Evolutionary conservation across 148 eudicot species (phyloP).

Genomic region (Chenopodium formosanum): DNA sequence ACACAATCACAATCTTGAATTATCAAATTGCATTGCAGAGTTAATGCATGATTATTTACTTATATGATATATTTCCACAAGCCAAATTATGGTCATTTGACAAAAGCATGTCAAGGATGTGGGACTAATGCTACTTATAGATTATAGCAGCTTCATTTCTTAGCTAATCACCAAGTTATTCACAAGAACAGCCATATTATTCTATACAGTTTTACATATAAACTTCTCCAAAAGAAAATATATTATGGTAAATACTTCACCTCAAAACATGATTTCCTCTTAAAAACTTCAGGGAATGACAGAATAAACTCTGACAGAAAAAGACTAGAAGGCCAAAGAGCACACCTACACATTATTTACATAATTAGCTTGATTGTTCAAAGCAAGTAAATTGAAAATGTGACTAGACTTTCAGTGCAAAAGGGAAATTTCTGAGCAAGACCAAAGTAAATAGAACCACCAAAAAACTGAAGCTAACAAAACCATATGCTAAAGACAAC

Average conservation of each 20-base stretch:
- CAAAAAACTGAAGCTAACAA: neutral
- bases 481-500: neutral
- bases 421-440: neutral
- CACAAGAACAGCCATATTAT: neutral
- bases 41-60: neutral
- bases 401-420: neutral
- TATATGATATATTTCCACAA: neutral
- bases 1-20: neutral
- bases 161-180: neutral
- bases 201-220: neutral
- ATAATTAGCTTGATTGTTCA: conserved; percentile 14
- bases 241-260: conserved; percentile 37
- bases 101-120: neutral
- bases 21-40: neutral
- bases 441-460: conserved; percentile 7
- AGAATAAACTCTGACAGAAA: conserved; percentile 90
- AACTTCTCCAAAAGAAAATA: neutral
- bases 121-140: neutral
- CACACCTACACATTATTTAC: conserved; percentile 52
- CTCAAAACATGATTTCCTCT: conserved; percentile 77
- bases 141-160: neutral
- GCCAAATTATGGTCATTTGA: neutral
- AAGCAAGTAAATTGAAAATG: neutral
- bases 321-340: conserved; percentile 94
- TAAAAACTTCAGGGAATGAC: conserved; percentile 71